These are phyloP conservation scores for Serendipita vermifera DNA, from an alignment of 768 basidiomycete genomes.

Conservation along the genomic window DNA sequence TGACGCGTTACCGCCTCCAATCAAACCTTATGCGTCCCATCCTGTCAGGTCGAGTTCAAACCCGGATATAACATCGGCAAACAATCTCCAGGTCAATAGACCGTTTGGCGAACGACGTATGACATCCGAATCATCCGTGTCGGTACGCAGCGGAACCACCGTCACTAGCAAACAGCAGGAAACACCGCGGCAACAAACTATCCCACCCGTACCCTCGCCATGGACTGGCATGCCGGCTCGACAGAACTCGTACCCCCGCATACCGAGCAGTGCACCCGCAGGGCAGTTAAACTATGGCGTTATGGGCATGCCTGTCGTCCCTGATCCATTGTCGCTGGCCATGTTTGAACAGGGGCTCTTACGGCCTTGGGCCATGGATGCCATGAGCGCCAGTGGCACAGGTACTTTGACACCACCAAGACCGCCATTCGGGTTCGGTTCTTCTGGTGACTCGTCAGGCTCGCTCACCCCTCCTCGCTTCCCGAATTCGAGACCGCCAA, in stretches of 20 bases:
- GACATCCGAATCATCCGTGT: too few species aligned
- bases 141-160: too few species aligned
- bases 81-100: too few species aligned
- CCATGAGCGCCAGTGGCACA: neutral
- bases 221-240: neutral
- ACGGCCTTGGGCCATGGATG: neutral
- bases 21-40: slow-evolving; percentile 2
- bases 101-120: too few species aligned
- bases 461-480: slow-evolving; percentile 1
- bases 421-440: neutral
- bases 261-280: neutral
- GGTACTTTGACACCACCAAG: slow-evolving; percentile 3
- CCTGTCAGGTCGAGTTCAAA: neutral
- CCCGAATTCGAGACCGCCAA: neutral
- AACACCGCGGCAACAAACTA: neutral
- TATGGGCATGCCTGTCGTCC: neutral
- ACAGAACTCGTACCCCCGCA: neutral
- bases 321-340: neutral
- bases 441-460: slow-evolving; percentile 1
- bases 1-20: neutral
- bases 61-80: neutral
- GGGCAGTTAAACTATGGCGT: neutral
- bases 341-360: slow-evolving; percentile 9
- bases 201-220: neutral
- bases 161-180: neutral